Evolutionary conservation across 2,329 filamentous ascomycete genomes (phyloP).

Genomic region (Fusarium secorum): DNA sequence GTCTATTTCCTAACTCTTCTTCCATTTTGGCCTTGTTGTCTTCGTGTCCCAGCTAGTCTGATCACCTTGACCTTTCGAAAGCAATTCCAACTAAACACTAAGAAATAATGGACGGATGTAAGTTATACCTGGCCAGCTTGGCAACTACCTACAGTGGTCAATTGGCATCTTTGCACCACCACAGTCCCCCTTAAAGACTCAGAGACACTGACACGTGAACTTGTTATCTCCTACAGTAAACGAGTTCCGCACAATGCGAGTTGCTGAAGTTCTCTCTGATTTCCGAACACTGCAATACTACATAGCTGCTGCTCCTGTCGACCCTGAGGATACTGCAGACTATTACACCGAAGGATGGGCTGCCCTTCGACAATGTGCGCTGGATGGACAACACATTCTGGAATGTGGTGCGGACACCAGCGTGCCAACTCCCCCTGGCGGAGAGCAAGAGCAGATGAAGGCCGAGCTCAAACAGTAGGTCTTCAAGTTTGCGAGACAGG

Average conservation of each 20-base stretch:
- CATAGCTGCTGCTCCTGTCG: slow-evolving; percentile 64
- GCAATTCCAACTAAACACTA: not conserved
- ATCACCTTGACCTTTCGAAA: slow-evolving; percentile 8
- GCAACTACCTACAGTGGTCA: slow-evolving; percentile 1
- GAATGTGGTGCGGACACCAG: slow-evolving; percentile 69
- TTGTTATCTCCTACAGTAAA: slow-evolving; percentile 57
- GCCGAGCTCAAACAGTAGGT: slow-evolving; percentile 69
- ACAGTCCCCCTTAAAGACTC: not conserved
- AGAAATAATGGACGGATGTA: slow-evolving; percentile 42
- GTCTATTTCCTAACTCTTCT: not conserved
- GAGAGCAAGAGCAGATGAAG: slow-evolving; percentile 66
- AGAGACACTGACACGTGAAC: slow-evolving; percentile 31
- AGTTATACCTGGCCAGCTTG: slow-evolving; percentile 20
- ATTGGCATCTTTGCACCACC: slow-evolving; percentile 2
- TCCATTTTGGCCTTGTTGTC: not conserved
- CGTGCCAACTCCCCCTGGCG: slow-evolving; percentile 62
- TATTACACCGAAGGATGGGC: slow-evolving; percentile 71
- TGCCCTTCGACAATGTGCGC: slow-evolving; percentile 66
- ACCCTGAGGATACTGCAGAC: slow-evolving; percentile 64
- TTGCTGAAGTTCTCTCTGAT: slow-evolving; percentile 68
- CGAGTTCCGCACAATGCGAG: slow-evolving; percentile 64
- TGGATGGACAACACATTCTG: slow-evolving; percentile 71
- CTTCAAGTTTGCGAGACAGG: not conserved
- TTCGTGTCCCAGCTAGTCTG: not conserved
- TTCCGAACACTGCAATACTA: slow-evolving; percentile 69